Evolutionary conservation across 139 green algal genomes (phyloP), one percentile per base, ranked within the genome.

Genomic region (Auxenochlorella pyrenoidosa): DNA sequence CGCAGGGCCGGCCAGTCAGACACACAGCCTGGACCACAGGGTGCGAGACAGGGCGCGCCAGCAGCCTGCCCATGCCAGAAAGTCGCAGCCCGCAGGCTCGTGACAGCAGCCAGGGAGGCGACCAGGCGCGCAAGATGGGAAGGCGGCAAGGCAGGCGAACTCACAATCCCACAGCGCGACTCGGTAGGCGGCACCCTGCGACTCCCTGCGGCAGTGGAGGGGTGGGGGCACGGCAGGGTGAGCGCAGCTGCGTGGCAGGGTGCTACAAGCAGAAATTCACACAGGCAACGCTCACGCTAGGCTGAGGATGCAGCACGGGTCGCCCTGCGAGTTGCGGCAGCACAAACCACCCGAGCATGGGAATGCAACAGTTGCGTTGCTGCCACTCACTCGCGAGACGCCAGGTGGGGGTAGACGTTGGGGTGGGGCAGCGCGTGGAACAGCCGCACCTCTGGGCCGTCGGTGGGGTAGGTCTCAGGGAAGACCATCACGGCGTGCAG

Each of bases 401-500:
- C 51, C 77, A 30, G n/a, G 58, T 70, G 43, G 43, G 75, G 38
- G 12, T 24, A 22, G 40, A 80, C 28, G 79, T 84, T 84, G 54
- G 79, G 79, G 58, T 84, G 79, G 24, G 79, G 79, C 54, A 84
- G 79, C 22, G 79, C 34, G 36, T 84, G 79, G 79, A 59, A 84
- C 28, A 84, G 34, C 54, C 58, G 58, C 28, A 84, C 38, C 34
- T 73, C 54, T 2, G 79, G 79, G 34, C 79, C 79, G 19, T 84
- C 34, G 5, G 79, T 51, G 1, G 79, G 79, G 58, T 84, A 84
- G 16, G 26, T 59, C 44, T 84, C 79, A 3, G 77, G 54, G 79
- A 84, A 84, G n/a, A 59, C 26, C 34, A 84, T 34, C 79, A 84
- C 34, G 34, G 22, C n/a, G 36, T 84, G 79, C 15, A 84, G 5